Evolutionary conservation across 306 rosid species (phyloP), one percentile per base, ranked within the genome.

Genomic region (Leucaena leucocephala): DNA sequence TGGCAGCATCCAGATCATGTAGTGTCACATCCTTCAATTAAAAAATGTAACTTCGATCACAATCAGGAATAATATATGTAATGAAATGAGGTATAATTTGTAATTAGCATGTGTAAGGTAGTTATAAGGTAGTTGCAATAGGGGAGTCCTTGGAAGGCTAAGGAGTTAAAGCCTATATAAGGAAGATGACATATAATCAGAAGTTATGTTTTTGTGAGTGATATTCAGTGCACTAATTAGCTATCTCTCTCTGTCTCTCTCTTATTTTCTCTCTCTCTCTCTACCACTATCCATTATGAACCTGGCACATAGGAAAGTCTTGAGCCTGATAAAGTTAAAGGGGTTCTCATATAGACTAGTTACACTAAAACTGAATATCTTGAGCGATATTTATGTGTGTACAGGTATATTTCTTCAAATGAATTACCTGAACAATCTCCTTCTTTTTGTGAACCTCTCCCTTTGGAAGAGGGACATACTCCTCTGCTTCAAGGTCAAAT

Each of bases 391-490:
- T 55, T 39, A 69, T 66, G 63, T 46, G 27, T 69, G 77, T 71
- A 35, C 50, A 65, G 48, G 21, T 11, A 3, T 13, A 39, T 44
- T 78, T 72, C 27, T 52, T 76, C 74, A 71, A 79, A 65, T 59
- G 10, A 58, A 86, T 88, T 85, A 95, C 97, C 98, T 95, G 96
- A 75, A 95, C 98, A 80, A 95, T 92, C 84, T 95, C 98, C 81
- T 95, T 95, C 86, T 90, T 92, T 67, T 95, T 95, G 85, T 95
- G 98, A 85, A 95, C 98, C 88, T 95, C 98, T 66, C 98, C 98
- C 89, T 95, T 95, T 42, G 98, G 98, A 85, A 95, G 98, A 59
- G 98, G 98, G 74, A 95, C 98, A 79, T 95, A 95, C 82, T 95
- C 98, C 77, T 95, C 98, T 44, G 98, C 98, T 80, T 95, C 98